These are phyloP conservation scores for Xylariaceae sp. DNA, from an alignment of 2,329 filamentous ascomycete genomes.

Conservation along the genomic window DNA sequence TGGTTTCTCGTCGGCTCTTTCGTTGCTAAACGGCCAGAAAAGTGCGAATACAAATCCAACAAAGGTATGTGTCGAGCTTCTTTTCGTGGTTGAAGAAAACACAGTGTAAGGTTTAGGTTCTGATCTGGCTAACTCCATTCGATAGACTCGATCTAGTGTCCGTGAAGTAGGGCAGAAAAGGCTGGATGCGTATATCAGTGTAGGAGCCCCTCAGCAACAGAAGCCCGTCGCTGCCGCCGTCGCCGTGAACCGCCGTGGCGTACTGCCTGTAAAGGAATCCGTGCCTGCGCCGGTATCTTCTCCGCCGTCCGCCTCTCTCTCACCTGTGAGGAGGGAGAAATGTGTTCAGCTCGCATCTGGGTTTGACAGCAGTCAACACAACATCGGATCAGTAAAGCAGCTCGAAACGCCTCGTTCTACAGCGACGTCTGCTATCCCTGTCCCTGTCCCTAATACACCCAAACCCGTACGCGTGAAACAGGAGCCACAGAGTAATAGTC, in stretches of 20 bases:
- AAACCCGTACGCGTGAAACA: not conserved
- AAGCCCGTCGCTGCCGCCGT: not conserved
- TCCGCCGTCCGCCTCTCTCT: too few species aligned
- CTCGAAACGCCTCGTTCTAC: not conserved
- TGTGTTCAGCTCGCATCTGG: too few species aligned
- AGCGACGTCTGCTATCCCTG: not conserved
- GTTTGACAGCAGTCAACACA: too few species aligned
- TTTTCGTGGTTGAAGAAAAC: not conserved
- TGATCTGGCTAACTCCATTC: constrained; percentile 4
- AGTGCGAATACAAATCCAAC: not conserved
- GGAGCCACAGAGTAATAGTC: not conserved
- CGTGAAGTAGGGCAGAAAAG: not conserved
- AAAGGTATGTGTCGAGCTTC: not conserved
- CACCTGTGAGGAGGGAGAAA: too few species aligned
- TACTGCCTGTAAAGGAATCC: too few species aligned
- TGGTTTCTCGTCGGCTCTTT: too few species aligned
- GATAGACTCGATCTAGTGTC: not conserved
- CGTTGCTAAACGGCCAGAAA: too few species aligned
- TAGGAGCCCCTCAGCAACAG: not conserved
- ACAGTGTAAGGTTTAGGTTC: not conserved
- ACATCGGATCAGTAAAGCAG: not conserved
- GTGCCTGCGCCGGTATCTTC: too few species aligned
- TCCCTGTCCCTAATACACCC: not conserved
- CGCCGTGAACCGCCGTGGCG: too few species aligned
- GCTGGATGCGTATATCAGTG: not conserved